These are phyloP conservation scores for Tillandsia fasciculata DNA, from an alignment of 176 grass and related monocot genomes.

Conservation along the genomic window DNA sequence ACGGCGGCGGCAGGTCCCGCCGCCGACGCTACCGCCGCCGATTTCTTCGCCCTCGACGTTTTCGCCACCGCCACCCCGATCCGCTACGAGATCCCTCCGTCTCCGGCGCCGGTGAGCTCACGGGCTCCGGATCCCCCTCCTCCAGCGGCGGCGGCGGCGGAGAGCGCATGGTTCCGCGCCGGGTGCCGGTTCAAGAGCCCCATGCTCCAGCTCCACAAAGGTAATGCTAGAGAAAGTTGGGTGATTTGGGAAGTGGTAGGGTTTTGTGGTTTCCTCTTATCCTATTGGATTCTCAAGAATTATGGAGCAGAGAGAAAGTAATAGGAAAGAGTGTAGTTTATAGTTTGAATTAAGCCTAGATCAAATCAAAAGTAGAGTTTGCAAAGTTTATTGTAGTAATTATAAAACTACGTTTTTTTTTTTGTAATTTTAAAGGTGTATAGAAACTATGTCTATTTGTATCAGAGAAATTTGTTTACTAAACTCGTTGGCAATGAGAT, in stretches of 20 bases:
- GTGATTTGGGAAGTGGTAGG: neutral
- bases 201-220: constrained; percentile 98
- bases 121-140: constrained; percentile 5
- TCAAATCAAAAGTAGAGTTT: too few species aligned
- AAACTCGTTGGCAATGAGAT: too few species aligned
- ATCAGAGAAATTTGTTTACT: too few species aligned
- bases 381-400: too few species aligned
- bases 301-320: too few species aligned
- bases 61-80: neutral
- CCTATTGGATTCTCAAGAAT: too few species aligned
- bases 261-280: too few species aligned
- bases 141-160: constrained; percentile 26
- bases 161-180: constrained; percentile 64
- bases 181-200: constrained; percentile 68
- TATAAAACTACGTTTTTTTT: too few species aligned
- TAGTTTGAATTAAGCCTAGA: too few species aligned
- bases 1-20: constrained; percentile 34
- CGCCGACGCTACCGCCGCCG: constrained; percentile 31
- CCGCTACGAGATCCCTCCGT: neutral
- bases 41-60: constrained; percentile 83
- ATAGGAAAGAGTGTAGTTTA: too few species aligned
- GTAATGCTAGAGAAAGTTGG: constrained; percentile 8
- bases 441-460: too few species aligned
- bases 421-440: too few species aligned
- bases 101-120: neutral